These are phyloP conservation scores for Ruellia speciosa DNA, from an alignment of 305 asterid species.

Conservation along the genomic window DNA sequence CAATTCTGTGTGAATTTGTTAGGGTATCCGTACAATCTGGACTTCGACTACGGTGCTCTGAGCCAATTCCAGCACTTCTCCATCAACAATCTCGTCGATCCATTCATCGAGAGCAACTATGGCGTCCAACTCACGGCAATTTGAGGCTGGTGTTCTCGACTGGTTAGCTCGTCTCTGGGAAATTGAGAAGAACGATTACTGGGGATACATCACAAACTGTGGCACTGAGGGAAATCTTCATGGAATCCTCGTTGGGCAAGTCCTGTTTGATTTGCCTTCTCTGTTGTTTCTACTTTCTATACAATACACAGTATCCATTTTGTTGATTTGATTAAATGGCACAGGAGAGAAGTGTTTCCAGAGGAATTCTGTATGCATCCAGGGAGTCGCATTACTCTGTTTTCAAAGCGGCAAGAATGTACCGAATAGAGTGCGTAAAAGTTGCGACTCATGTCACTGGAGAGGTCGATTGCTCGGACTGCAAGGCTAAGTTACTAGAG, in stretches of 20 bases:
- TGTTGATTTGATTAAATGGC: conserved; percentile 9
- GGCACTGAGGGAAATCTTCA: conserved; percentile 99
- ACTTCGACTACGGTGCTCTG: no score
- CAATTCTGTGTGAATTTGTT: no score
- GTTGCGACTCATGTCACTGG: conserved; percentile 70
- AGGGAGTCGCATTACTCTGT: conserved; percentile 87
- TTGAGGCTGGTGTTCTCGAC: conserved; percentile 88
- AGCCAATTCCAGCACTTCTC: no score
- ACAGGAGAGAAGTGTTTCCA: conserved; percentile 88
- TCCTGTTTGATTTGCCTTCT: conserved; percentile 12
- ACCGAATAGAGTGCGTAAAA: conserved; percentile 78
- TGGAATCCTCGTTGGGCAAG: conserved; percentile 83
- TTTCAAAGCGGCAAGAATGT: conserved; percentile 96
- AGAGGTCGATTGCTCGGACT: conserved; percentile 77
- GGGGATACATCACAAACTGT: conserved; percentile 97
- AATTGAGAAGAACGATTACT: conserved; percentile 73
- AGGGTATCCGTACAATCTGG: no score
- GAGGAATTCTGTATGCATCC: conserved; percentile 90
- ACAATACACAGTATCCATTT: background rate
- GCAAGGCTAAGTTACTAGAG: conserved; percentile 47
- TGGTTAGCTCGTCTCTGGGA: conserved; percentile 97
- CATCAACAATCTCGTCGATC: no score
- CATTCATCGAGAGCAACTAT: no score
- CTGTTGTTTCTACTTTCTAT: background rate
- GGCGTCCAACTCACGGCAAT: conserved; percentile 49